Base-by-base conservation (phyloP, 352 stramenopile genomes). In the Aphanomyces cochlioides region DNA sequence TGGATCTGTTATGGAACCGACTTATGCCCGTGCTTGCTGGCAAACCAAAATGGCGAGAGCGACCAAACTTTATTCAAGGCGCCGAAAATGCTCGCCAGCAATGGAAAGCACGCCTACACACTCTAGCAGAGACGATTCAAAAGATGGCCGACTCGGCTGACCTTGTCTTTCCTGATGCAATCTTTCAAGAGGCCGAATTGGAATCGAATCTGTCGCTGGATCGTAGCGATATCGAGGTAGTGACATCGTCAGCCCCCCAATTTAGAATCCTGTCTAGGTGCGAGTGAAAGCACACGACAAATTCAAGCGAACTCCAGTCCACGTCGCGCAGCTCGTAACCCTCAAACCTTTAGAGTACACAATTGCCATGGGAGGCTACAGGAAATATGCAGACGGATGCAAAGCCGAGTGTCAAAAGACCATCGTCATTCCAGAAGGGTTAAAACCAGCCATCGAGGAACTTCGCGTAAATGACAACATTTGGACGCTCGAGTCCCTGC, bases 1-100 rank as follows among this genome's bases (percentile, higher is more conserved):
- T 66, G 13, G 57, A 66, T 38, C 21, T 66, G 3, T 7, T 53
- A 15, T 66, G 57, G 57, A 66, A 66, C 28, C 57, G 57, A 10
- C 34, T 66, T 15, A 40, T 53, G 7, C 57, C 57, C n/a, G 17
- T n/a, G 8, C 17, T 66, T 6, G 37, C 37, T 17, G 17, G 38
- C 21, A 38, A 66, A n/a, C 57, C 57, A 5, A 5, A 28, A 13
- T 66, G 37, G 28, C 57, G 57, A 7, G 57, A 15, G 38, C 57
- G 57, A 7, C 57, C 57, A 15, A 38, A 66, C 17, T 43, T 66
- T 12, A 21, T 15, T 12, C 57, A 43, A 10, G 57, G 57, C 17
- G 38, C 57, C 7, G 34, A 47, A 12, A 7, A 53, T 15, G 57
- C 57, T 12, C 57, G 57, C 40, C 38, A 38, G 13, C 38, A 66